phyloP scores from a whole-genome alignment of 2,329 filamentous ascomycete genomes.

The Scytalidium sp. region DNA sequence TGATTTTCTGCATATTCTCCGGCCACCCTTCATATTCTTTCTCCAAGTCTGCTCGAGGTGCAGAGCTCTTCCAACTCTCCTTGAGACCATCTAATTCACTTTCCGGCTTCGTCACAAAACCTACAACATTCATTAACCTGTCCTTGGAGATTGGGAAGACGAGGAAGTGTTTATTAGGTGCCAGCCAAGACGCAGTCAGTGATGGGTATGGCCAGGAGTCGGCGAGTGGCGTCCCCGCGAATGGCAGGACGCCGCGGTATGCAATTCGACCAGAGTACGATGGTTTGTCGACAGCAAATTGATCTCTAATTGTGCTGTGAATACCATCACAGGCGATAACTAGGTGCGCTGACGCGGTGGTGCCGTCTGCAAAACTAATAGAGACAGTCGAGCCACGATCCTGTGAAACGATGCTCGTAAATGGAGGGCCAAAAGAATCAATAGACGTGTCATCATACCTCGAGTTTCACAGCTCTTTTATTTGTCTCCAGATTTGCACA shows the following conservation, averaged over 20 bases:
- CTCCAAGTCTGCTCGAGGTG: conserved; percentile 13
- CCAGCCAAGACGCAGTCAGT: conserved; percentile 22
- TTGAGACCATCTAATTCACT: conserved; percentile 27
- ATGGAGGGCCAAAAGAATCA: no score
- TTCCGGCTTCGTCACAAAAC: conserved; percentile 28
- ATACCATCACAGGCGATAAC: conserved; percentile 1
- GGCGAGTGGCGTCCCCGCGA: no score
- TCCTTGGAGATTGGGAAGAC: conserved; percentile 32
- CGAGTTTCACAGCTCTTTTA: neutral
- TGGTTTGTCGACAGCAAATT: no score
- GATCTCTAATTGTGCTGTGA: neutral
- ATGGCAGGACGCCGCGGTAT: no score
- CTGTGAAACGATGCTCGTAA: neutral
- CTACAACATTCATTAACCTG: conserved; percentile 32
- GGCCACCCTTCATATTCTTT: conserved; percentile 1
- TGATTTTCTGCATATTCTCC: neutral
- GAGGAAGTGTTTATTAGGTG: conserved; percentile 32
- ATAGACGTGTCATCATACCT: no score
- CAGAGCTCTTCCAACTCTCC: conserved; percentile 33
- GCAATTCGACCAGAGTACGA: no score
- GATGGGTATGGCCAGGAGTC: neutral
- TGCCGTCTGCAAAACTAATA: neutral
- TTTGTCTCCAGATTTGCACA: neutral
- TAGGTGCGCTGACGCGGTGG: neutral
- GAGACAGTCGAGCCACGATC: neutral